Evolutionary conservation across 257 asterid species (phyloP).

Genomic region (Ocimum tenuiflorum): DNA sequence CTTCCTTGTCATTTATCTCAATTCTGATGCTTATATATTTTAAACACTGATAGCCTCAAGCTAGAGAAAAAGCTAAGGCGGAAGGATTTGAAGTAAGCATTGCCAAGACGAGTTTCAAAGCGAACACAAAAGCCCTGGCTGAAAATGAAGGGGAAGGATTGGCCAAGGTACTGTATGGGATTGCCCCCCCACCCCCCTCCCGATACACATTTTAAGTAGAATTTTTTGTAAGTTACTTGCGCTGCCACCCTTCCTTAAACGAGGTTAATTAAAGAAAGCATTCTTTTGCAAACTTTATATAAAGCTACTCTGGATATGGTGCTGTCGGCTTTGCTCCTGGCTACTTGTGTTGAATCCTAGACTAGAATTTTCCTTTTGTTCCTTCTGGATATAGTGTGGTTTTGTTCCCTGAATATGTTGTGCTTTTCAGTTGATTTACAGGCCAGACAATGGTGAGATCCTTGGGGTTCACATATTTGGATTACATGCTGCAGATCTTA

Average conservation of each 20-base stretch:
- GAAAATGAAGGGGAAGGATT: conserved; percentile 94
- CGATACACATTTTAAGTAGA: not conserved
- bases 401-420: conserved; percentile 17
- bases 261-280: not conserved
- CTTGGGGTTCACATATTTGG: conserved; percentile 94
- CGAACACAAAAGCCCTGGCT: conserved; percentile 91
- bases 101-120: conserved; percentile 88
- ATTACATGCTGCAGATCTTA: conserved; percentile 92
- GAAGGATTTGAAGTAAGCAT: conserved; percentile 82
- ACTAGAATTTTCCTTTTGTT: not conserved
- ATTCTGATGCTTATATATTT: conserved; percentile 14
- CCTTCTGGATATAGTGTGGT: not conserved
- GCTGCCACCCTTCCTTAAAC: not conserved
- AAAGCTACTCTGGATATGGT: not conserved
- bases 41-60: conserved; percentile 66
- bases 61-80: conserved; percentile 79
- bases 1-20: conserved; percentile 2
- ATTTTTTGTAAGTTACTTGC: not conserved
- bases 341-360: not conserved
- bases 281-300: not conserved
- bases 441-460: conserved; percentile 90
- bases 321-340: not conserved
- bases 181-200: no score
- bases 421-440: conserved; percentile 69
- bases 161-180: conserved; percentile 62